These are phyloP conservation scores for Entelexis paramagnoliae DNA, from an alignment of 1,139 yeast species.

Conservation along the genomic window DNA sequence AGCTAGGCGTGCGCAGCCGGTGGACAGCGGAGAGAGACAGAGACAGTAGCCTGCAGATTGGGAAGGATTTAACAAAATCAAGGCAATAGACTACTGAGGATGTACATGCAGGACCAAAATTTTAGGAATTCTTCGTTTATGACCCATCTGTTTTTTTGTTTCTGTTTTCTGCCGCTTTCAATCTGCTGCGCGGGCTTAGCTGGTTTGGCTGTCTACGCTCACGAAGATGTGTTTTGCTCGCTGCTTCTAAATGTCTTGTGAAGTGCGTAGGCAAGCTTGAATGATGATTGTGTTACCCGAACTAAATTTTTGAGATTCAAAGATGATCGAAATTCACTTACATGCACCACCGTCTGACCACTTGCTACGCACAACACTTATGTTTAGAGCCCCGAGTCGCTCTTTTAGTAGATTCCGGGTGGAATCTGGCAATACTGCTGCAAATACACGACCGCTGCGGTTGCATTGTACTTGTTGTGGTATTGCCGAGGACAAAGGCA, in stretches of 20 bases:
- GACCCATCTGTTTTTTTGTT: constrained; percentile 29
- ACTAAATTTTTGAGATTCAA: constrained; percentile 37
- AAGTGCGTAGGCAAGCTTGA: constrained; percentile 2
- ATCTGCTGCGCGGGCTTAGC: constrained; percentile 12
- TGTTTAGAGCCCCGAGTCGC: not conserved
- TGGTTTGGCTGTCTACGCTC: constrained; percentile 9
- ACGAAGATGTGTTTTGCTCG: not conserved
- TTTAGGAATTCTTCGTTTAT: constrained; percentile 59
- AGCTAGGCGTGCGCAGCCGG: constrained; percentile 10
- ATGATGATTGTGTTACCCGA: constrained; percentile 33
- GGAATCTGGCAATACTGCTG: constrained; percentile 10
- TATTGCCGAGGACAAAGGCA: not conserved
- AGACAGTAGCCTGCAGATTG: not conserved
- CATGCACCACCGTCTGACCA: constrained; percentile 91
- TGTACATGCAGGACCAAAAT: constrained; percentile 55
- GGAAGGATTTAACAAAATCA: constrained; percentile 23
- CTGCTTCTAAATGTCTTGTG: not conserved
- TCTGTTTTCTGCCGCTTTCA: not conserved
- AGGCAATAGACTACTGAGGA: constrained; percentile 40
- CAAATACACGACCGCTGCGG: not conserved
- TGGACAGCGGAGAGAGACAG: not conserved
- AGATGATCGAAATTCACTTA: constrained; percentile 32
- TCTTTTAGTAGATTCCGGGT: constrained; percentile 14
- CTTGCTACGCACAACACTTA: not conserved
- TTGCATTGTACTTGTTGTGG: not conserved